These are phyloP conservation scores for Microstegium vimineum DNA, from an alignment of 176 grass and related monocot genomes.

Conservation along the genomic window DNA sequence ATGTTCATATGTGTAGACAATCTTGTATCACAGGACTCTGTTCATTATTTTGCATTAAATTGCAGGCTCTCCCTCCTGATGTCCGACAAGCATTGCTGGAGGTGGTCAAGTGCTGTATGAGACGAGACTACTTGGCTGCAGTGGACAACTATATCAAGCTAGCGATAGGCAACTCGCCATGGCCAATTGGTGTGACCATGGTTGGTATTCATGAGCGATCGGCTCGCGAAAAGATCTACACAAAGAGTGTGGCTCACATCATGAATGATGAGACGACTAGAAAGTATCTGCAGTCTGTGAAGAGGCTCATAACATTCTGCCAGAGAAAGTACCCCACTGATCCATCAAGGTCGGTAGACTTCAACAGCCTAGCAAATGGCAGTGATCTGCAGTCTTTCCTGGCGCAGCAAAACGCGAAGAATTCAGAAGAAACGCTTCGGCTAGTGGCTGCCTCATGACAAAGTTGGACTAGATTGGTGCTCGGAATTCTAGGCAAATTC, in stretches of 20 bases:
- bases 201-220: slow-evolving; percentile 89
- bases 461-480: background rate
- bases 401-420: slow-evolving; percentile 24
- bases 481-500: background rate
- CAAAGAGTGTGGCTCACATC: slow-evolving; percentile 74
- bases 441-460: slow-evolving; percentile 33
- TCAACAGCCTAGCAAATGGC: slow-evolving; percentile 82
- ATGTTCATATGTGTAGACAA: background rate
- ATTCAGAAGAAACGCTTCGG: slow-evolving; percentile 22
- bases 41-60: background rate
- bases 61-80: slow-evolving; percentile 56
- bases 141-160: slow-evolving; percentile 73
- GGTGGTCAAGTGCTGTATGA: slow-evolving; percentile 58
- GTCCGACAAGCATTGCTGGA: slow-evolving; percentile 47
- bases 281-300: slow-evolving; percentile 75
- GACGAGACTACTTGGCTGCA: slow-evolving; percentile 65
- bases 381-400: slow-evolving; percentile 67
- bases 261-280: slow-evolving; percentile 85
- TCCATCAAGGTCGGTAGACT: slow-evolving; percentile 80
- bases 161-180: slow-evolving; percentile 91
- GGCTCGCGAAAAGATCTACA: slow-evolving; percentile 75
- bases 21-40: background rate
- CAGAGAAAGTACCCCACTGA: slow-evolving; percentile 60
- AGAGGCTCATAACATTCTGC: slow-evolving; percentile 76
- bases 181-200: slow-evolving; percentile 89